phyloP scores from a whole-genome alignment of 2,329 filamentous ascomycete species.

The Lasiodiplodia sp. region DNA sequence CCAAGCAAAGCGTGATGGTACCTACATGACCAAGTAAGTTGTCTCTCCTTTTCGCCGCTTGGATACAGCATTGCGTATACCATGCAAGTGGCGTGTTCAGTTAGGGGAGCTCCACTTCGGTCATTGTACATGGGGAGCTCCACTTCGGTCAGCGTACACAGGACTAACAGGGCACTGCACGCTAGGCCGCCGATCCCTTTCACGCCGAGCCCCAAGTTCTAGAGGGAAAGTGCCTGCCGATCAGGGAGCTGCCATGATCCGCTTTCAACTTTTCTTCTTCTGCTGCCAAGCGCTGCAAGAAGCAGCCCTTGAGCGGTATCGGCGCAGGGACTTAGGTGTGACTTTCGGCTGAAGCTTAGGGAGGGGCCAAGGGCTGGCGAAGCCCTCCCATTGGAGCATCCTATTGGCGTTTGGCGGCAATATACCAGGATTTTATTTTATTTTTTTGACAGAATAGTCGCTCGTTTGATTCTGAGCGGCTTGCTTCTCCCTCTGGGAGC shows the following conservation, averaged over 20 bases:
- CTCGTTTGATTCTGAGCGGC: constrained; percentile 9
- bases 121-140: constrained; percentile 2
- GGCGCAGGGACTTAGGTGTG: constrained; percentile 1
- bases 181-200: constrained; percentile 31
- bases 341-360: background rate
- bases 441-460: background rate
- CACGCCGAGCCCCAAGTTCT: constrained; percentile 31
- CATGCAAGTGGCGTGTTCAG: constrained; percentile 36
- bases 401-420: constrained; percentile 5
- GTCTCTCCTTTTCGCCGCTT: constrained; percentile 4
- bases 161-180: constrained; percentile 12
- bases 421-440: constrained; percentile 17
- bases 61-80: background rate
- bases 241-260: constrained; percentile 4
- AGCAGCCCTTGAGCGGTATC: background rate
- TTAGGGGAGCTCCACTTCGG: background rate
- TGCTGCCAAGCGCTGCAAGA: background rate
- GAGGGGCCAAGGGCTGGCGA: constrained; percentile 24
- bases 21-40: constrained; percentile 47
- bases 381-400: constrained; percentile 19
- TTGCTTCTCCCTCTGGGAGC: background rate
- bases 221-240: constrained; percentile 5
- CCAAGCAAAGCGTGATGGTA: constrained; percentile 46
- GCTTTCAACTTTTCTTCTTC: background rate
- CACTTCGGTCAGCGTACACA: constrained; percentile 1